Percentiles rank a stretch among this genome's conserved stretches.
These are phyloP conservation scores for Auriscalpium orientale DNA, from an alignment of 768 basidiomycete genomes.

Conservation along the genomic window DNA sequence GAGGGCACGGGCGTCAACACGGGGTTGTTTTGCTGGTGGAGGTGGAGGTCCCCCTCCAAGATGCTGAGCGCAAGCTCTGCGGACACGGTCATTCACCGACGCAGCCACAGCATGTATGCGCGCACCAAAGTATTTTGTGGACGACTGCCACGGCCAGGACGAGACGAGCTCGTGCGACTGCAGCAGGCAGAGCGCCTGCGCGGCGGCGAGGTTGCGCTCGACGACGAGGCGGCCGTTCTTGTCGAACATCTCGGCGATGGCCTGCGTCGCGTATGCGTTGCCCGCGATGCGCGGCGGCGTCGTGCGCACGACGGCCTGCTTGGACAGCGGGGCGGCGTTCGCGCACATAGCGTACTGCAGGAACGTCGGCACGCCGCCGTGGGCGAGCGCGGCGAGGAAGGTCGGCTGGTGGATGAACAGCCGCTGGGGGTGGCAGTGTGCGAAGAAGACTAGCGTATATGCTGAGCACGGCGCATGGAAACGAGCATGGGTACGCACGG, in stretches of 20 bases:
- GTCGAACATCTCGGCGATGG: slow-evolving; percentile 66
- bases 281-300: slow-evolving; percentile 32
- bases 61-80: slow-evolving; percentile 60
- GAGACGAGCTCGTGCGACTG: slow-evolving; percentile 54
- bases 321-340: slow-evolving; percentile 69
- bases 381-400: slow-evolving; percentile 58
- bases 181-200: slow-evolving; percentile 68
- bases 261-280: slow-evolving; percentile 44
- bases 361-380: slow-evolving; percentile 59
- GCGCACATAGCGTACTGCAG: slow-evolving; percentile 72
- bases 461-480: not conserved
- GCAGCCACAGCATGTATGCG: not conserved
- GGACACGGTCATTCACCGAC: not conserved
- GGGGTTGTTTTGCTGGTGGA: slow-evolving; percentile 56
- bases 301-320: slow-evolving; percentile 53
- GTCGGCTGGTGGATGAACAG: slow-evolving; percentile 74
- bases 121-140: slow-evolving; percentile 18
- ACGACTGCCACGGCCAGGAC: slow-evolving; percentile 14
- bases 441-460: slow-evolving; percentile 57
- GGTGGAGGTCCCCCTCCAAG: slow-evolving; percentile 57
- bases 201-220: slow-evolving; percentile 60
- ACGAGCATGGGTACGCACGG: slow-evolving; percentile 1
- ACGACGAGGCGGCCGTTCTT: slow-evolving; percentile 52
- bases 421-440: slow-evolving; percentile 72
- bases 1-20: slow-evolving; percentile 52